These are phyloP conservation scores for Leptomonas seymouri DNA, from an alignment of 208 protist species.

Conservation along the genomic window DNA sequence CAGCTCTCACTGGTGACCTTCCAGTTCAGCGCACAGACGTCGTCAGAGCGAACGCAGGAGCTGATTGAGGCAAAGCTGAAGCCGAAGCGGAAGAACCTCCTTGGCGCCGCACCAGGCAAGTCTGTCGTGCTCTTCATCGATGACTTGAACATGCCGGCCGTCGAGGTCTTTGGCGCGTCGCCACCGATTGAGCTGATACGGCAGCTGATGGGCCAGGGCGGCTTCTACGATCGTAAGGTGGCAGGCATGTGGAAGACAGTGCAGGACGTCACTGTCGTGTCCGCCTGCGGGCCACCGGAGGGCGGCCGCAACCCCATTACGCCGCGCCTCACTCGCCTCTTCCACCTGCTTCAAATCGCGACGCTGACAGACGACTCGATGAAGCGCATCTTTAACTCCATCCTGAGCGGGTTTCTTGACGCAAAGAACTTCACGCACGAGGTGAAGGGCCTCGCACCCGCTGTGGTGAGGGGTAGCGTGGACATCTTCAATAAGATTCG, in stretches of 20 bases:
- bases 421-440: slow-evolving; percentile 85
- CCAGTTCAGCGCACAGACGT: slow-evolving; percentile 97
- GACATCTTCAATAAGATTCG: slow-evolving; percentile 94
- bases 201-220: slow-evolving; percentile 96
- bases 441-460: slow-evolving; percentile 62
- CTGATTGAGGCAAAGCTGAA: slow-evolving; percentile 97
- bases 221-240: slow-evolving; percentile 97
- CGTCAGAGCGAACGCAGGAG: slow-evolving; percentile 95
- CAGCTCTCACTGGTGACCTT: slow-evolving; percentile 87
- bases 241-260: slow-evolving; percentile 96
- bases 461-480: slow-evolving; percentile 87
- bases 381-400: slow-evolving; percentile 94
- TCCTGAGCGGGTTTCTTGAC: slow-evolving; percentile 93
- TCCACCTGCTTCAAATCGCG: slow-evolving; percentile 95
- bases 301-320: slow-evolving; percentile 96
- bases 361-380: slow-evolving; percentile 95
- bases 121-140: slow-evolving; percentile 97
- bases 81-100: slow-evolving; percentile 95
- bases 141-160: slow-evolving; percentile 98
- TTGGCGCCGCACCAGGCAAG: slow-evolving; percentile 94
- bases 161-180: slow-evolving; percentile 97
- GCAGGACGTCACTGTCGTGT: slow-evolving; percentile 94
- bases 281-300: slow-evolving; percentile 95
- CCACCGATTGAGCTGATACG: slow-evolving; percentile 98
- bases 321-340: slow-evolving; percentile 93